Evolutionary conservation across 768 basidiomycete species (phyloP).

Genomic region (Mycena filopes): DNA sequence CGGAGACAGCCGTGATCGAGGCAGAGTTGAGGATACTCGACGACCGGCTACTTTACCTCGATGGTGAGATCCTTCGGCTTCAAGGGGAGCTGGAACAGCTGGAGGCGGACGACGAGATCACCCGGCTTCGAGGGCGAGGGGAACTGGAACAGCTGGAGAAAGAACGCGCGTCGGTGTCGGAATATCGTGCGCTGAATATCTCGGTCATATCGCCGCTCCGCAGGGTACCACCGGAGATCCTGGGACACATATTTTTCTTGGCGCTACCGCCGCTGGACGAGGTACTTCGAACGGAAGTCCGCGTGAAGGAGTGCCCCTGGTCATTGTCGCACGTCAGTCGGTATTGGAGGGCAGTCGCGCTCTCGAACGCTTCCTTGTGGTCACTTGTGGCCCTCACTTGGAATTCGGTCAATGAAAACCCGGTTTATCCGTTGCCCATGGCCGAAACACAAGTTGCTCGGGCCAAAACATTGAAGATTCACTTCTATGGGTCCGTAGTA

Average conservation of each 20-base stretch:
- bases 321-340: slow-evolving; percentile 1
- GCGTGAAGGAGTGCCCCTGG: background rate
- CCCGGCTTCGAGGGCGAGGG: background rate
- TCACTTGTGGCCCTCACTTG: background rate
- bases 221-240: slow-evolving; percentile 12
- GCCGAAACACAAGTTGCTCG: too few species aligned
- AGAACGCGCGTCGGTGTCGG: background rate
- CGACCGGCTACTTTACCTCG: background rate
- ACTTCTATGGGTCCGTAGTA: too few species aligned
- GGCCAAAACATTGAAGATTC: too few species aligned
- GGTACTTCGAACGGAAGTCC: too few species aligned
- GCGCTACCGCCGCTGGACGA: background rate
- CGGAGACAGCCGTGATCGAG: background rate
- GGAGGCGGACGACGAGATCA: background rate
- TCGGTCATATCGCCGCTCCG: background rate
- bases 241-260: slow-evolving; percentile 13
- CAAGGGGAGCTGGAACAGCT: background rate
- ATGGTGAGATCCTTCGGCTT: slow-evolving; percentile 1
- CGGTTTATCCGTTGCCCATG: too few species aligned
- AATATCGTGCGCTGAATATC: background rate
- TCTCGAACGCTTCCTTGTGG: slow-evolving; percentile 8
- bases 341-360: slow-evolving; percentile 4
- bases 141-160: background rate
- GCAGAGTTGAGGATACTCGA: background rate
- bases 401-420: too few species aligned